Percentiles rank a stretch among this genome's conserved stretches.
Conservation (phyloP, 306 rosid species). For the Argentina anserina region DNA sequence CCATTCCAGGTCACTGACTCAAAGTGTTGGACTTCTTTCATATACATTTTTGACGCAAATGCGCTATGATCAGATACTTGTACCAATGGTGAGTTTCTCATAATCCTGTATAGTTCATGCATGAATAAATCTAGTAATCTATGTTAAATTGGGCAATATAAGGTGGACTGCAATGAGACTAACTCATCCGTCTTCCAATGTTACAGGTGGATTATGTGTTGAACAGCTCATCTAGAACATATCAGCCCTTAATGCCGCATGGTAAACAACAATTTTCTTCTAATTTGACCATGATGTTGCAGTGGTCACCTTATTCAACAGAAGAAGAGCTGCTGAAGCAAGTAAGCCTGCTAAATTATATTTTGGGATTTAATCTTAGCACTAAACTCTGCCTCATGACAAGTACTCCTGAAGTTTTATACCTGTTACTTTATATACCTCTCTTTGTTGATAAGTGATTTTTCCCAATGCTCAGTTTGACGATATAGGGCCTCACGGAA, state of each 20-base stretch:
- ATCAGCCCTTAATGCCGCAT: constrained; percentile 38
- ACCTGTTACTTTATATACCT: neutral
- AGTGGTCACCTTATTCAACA: constrained; percentile 86
- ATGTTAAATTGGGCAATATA: neutral
- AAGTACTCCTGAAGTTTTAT: neutral
- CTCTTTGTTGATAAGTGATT: neutral
- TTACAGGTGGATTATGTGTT: constrained; percentile 73
- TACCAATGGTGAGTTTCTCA: constrained; percentile 72
- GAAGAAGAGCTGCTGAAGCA: constrained; percentile 74
- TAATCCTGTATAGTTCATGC: neutral
- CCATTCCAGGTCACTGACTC: constrained; percentile 59
- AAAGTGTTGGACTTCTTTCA: constrained; percentile 91
- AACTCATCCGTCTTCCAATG: neutral
- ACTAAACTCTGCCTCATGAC: neutral
- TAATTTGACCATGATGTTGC: constrained; percentile 61
- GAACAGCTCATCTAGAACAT: constrained; percentile 39
- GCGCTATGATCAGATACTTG: constrained; percentile 69
- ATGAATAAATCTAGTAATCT: neutral
- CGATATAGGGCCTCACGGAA: constrained; percentile 77
- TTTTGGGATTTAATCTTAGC: neutral
- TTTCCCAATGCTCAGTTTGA: constrained; percentile 54
- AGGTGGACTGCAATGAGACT: neutral
- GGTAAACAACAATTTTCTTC: constrained; percentile 50
- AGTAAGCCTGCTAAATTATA: constrained; percentile 33
- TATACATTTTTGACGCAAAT: constrained; percentile 61